A percentile compares a stretch with the other conserved stretches of the same genome.
Conservation (phyloP, 108 stramenopile genomes). For the Stephanodiscus triporus region DNA sequence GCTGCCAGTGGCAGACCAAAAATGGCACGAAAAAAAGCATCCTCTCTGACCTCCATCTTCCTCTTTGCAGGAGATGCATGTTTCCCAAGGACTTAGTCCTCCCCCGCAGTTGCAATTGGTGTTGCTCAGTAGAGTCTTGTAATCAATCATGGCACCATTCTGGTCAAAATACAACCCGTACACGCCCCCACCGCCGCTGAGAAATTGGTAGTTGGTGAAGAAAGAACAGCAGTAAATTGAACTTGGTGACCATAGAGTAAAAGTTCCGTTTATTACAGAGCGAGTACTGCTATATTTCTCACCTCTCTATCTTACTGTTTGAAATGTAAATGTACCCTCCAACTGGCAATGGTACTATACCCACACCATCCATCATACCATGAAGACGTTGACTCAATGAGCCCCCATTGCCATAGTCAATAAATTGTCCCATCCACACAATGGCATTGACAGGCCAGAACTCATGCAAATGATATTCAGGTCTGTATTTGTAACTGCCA, state of each 20-base stretch:
- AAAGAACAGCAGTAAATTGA: too few species aligned
- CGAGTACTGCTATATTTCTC: background rate
- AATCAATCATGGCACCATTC: conserved; percentile 27
- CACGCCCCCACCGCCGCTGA: conserved; percentile 18
- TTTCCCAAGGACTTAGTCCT: conserved; percentile 60
- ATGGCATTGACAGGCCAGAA: conserved; percentile 14
- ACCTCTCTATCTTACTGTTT: conserved; percentile 40
- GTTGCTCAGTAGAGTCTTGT: conserved; percentile 26
- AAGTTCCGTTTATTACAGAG: background rate
- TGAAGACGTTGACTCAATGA: conserved; percentile 42
- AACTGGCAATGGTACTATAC: conserved; percentile 19
- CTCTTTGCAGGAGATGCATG: conserved; percentile 73
- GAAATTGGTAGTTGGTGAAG: background rate
- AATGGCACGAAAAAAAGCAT: conserved; percentile 19
- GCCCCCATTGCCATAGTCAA: conserved; percentile 28
- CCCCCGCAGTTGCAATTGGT: conserved; percentile 47
- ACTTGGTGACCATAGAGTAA: too few species aligned
- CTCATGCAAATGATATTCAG: background rate
- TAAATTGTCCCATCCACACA: conserved; percentile 27
- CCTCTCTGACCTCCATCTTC: conserved; percentile 38
- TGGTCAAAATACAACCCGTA: conserved; percentile 51
- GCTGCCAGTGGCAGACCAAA: too few species aligned
- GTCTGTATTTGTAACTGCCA: background rate
- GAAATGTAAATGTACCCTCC: conserved; percentile 52
- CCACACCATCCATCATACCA: conserved; percentile 48